Evolutionary conservation across 352 stramenopile species (phyloP), one percentile per base, ranked within the genome.

Genomic region (Albugo candida): DNA sequence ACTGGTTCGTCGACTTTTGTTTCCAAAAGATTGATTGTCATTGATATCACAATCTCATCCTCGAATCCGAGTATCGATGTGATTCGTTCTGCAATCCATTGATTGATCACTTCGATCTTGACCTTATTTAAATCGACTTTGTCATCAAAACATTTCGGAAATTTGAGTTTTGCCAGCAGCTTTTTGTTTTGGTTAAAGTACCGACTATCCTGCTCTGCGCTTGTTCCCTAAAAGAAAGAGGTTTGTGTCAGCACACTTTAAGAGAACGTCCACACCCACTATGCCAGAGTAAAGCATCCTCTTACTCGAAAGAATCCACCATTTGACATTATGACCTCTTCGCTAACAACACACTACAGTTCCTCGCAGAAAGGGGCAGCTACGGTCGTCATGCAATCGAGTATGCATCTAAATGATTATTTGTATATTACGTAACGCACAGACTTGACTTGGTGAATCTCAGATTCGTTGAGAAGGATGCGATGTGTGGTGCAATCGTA

Each of bases 181-280:
- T 93, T 93, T 67, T 92, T 92, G 59, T 92, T 74, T 52, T 86
- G 67, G 45, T 72, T 76, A 45, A 77, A 83, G 60, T 75, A 93
- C 39, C 81, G 74, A 31, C 69, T 82, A 54, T 93, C 82, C 60
- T 93, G 83, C 35, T 82, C 59, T 52, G 81, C 46, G 45, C 55
- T 77, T 39, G 67, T 79, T 45, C 72, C 80, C 51, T 84, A 55
- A 16, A 8, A 24, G 8, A 43, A 43, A 8, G 8, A 3, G 8
- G 17, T 8, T 43, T 19, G 17, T 43, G 8, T 43, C 38, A 43
- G 20, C 20, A 43, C 38, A 43, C 8, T 31, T 31, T n/a, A n/a
- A n/a, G 8, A 31, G 24, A 31, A 31, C 24, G 24, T 8, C 3
- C 24, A 10, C 24, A 31, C 24, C 24, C 24, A 31, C 8, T 31